phyloP scores from a whole-genome alignment of 1,284 basidiomycete species.

The Pholiota adiposa region DNA sequence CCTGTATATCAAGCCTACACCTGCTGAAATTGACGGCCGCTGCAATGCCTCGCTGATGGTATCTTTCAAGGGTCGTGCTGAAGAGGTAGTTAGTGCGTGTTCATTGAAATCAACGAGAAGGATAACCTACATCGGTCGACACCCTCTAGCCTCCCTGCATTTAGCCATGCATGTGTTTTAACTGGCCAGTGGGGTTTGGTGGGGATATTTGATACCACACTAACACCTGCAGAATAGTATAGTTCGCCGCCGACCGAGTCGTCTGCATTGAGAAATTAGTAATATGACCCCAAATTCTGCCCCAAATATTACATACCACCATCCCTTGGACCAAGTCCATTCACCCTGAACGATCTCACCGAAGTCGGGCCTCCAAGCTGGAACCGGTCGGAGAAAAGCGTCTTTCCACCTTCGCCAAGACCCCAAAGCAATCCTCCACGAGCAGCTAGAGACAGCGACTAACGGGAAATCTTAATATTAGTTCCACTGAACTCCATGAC shows the following conservation, averaged over 20 bases:
- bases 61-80: slow-evolving; percentile 7
- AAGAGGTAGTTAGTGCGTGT: neutral
- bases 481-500: neutral
- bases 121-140: slow-evolving; percentile 56
- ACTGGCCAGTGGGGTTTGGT: slow-evolving; percentile 85
- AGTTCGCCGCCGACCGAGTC: slow-evolving; percentile 91
- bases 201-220: slow-evolving; percentile 83
- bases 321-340: slow-evolving; percentile 86
- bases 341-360: slow-evolving; percentile 85
- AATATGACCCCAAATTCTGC: neutral
- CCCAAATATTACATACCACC: slow-evolving; percentile 51
- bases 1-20: slow-evolving; percentile 90
- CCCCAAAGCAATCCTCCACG: slow-evolving; percentile 67
- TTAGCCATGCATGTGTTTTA: slow-evolving; percentile 85
- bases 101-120: neutral
- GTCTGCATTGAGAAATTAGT: slow-evolving; percentile 35
- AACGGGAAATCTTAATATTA: neutral
- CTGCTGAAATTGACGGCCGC: slow-evolving; percentile 75
- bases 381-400: slow-evolving; percentile 84
- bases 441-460: slow-evolving; percentile 70
- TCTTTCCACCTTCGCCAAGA: slow-evolving; percentile 36
- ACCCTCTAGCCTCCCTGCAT: slow-evolving; percentile 82
- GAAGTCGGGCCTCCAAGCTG: slow-evolving; percentile 94
- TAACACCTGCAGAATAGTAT: slow-evolving; percentile 85
- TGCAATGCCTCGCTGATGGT: slow-evolving; percentile 10